Evolutionary conservation across 169 alveolate genomes (phyloP).

Genomic region (Perkinsus olseni): DNA sequence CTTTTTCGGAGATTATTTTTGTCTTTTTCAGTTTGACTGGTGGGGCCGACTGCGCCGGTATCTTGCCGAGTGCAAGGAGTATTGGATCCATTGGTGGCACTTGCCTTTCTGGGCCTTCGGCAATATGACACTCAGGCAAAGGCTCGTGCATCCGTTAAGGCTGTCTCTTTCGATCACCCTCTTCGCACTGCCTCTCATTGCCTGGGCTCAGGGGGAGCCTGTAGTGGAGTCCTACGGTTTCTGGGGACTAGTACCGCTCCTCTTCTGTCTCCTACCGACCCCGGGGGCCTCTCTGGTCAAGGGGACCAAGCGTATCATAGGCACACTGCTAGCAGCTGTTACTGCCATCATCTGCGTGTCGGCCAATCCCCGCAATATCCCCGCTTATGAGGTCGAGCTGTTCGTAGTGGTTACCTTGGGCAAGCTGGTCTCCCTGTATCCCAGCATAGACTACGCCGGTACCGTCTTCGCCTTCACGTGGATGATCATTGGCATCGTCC

Average conservation of each 20-base stretch:
- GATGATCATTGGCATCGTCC: neutral
- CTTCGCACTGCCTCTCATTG: neutral
- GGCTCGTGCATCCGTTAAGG: neutral
- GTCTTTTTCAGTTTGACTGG: neutral
- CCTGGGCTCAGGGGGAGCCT: neutral
- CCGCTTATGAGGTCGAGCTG: neutral
- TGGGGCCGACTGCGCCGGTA: neutral
- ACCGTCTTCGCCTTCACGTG: neutral
- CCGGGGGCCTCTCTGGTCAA: neutral
- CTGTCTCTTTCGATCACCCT: neutral
- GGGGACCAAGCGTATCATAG: neutral
- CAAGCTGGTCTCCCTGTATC: neutral
- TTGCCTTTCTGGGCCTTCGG: neutral
- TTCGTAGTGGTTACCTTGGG: neutral
- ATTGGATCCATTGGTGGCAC: neutral
- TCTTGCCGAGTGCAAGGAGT: neutral
- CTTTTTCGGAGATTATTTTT: too few relatives aligned
- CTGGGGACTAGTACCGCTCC: neutral
- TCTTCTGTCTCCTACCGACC: neutral
- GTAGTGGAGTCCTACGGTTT: neutral
- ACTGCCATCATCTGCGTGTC: neutral
- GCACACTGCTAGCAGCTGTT: neutral
- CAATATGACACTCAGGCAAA: neutral
- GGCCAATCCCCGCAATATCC: neutral
- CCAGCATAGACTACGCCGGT: neutral